Base-by-base conservation (phyloP, 2,329 filamentous ascomycete species). In the Ophiostoma sp. region DNA sequence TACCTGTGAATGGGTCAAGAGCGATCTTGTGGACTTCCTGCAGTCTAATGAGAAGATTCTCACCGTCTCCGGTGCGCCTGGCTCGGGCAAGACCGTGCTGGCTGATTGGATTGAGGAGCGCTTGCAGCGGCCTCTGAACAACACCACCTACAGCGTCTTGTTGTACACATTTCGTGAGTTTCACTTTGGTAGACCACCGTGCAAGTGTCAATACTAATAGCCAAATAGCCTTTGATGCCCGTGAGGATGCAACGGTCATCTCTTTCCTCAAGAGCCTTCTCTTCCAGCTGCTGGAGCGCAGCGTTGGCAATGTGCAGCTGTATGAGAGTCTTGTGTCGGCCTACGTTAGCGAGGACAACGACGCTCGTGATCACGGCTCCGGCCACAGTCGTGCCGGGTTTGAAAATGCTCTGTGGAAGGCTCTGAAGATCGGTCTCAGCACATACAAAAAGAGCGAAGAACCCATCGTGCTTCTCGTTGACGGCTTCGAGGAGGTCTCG, bases 21-120 rank as follows among this genome's bases (percentile, higher is more conserved):
- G 72, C 1, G 74, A 75, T 41, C 72, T 80, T 3, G 70, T 74
- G 1, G 75, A 78, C 5, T 80, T 79, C 69, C 73, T 79, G 16
- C 70, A 74, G 16, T 74, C 76, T 64, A 72, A 73, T 0, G 75
- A 79, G 4, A 76, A 77, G 63, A 69, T 78, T 0, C 71, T 80
- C 16, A 76, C 75, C 9, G 72, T 80, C 42, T 78, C 76, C 74
- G 94, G 94, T 0, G 92, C 93, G 1, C 85, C 87, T 3, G 90
- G 87, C 0, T 90, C 91, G 41, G 94, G 94, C 62, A 98, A 97
- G 81, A 97, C 94, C 1, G 94, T 94, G 0, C 79, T 98, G 58
- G 93, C 94, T 3, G 75, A 76, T 12, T 80, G 78, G 78, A 76
- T 79, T 47, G 74, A 78, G 44, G 78, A 80, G 67, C 74, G 78